These are phyloP conservation scores for Nicotiana benthamiana DNA, from an alignment of 257 asterid genomes.

Conservation along the genomic window DNA sequence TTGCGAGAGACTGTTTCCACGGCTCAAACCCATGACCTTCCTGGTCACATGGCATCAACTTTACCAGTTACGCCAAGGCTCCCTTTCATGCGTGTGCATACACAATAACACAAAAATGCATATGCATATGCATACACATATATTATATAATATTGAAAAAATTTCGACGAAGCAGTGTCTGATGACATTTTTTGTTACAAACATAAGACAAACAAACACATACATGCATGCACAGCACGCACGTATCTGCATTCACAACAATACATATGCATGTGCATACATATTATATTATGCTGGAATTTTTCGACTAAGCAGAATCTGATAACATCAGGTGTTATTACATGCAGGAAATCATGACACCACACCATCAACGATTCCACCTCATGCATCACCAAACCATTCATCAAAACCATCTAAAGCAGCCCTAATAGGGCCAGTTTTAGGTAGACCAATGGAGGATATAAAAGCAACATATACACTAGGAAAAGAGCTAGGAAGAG, in stretches of 20 bases:
- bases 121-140: background rate
- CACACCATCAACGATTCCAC: background rate
- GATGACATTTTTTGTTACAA: background rate
- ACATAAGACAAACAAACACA: background rate
- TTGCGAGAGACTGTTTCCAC: too few relatives aligned
- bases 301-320: background rate
- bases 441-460: slow-evolving; percentile 63
- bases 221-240: background rate
- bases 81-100: too few relatives aligned
- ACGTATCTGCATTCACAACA: background rate
- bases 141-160: background rate
- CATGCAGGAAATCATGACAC: background rate
- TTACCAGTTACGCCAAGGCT: too few relatives aligned
- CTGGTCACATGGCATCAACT: too few relatives aligned
- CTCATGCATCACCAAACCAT: slow-evolving; percentile 24
- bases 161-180: background rate
- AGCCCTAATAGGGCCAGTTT: slow-evolving; percentile 37
- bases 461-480: slow-evolving; percentile 36
- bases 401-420: slow-evolving; percentile 20
- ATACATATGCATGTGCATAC: background rate
- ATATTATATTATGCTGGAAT: background rate
- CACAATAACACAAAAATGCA: background rate
- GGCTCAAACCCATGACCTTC: too few relatives aligned
- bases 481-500: slow-evolving; percentile 61
- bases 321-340: background rate